Conservation (phyloP, 2,329 filamentous ascomycete genomes). For the Aspergillus sp. region DNA sequence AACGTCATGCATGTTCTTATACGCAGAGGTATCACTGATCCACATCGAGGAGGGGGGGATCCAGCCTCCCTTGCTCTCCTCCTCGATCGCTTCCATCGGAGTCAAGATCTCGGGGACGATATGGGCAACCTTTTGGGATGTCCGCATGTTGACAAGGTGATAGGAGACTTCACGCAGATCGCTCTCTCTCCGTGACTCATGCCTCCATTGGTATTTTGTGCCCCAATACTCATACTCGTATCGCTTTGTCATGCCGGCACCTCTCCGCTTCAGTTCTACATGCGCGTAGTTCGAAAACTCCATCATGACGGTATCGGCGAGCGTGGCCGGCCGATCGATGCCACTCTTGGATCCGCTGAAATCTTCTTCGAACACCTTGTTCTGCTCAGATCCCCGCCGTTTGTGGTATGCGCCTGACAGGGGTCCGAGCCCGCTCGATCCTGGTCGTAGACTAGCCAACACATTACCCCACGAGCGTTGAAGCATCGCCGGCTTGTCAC, state of each 20-base stretch:
- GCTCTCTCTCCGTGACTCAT: slow-evolving; percentile 67
- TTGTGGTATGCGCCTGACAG: slow-evolving; percentile 45
- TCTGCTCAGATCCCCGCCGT: slow-evolving; percentile 58
- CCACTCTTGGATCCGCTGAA: slow-evolving; percentile 13
- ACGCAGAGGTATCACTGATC: slow-evolving; percentile 73
- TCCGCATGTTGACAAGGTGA: slow-evolving; percentile 71
- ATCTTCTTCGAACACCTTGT: slow-evolving; percentile 30
- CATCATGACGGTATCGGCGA: slow-evolving; percentile 79
- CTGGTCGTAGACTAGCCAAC: slow-evolving; percentile 56
- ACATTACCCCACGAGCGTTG: slow-evolving; percentile 62
- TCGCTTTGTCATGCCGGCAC: slow-evolving; percentile 65
- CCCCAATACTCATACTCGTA: slow-evolving; percentile 98
- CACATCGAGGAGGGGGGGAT: slow-evolving; percentile 87
- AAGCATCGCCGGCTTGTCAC: slow-evolving; percentile 52
- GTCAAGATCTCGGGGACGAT: slow-evolving; percentile 79
- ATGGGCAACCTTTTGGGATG: slow-evolving; percentile 69
- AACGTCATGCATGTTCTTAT: slow-evolving; percentile 72
- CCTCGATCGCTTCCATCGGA: slow-evolving; percentile 66
- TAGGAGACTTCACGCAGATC: slow-evolving; percentile 67
- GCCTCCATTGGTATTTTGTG: slow-evolving; percentile 78
- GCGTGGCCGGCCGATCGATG: slow-evolving; percentile 34
- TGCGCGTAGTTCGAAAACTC: slow-evolving; percentile 98
- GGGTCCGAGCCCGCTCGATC: slow-evolving; percentile 51
- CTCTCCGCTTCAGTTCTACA: slow-evolving; percentile 73
- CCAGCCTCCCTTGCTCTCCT: slow-evolving; percentile 81